Conservation (phyloP, 306 rosid genomes). For the Lathyrus aphaca region DNA sequence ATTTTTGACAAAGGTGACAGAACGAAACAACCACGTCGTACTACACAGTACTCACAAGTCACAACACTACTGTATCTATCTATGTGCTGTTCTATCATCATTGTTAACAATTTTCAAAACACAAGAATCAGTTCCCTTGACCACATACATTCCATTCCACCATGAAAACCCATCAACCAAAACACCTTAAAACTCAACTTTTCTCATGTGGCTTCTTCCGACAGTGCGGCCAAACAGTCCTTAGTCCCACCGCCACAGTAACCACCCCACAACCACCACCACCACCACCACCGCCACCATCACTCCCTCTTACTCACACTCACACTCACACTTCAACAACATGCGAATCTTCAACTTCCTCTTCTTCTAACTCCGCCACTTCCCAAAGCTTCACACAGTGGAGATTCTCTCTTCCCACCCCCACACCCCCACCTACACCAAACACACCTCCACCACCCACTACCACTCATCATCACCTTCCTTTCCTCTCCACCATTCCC, state of each 20-base stretch:
- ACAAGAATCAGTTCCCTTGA: neutral
- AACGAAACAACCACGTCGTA: slow-evolving; percentile 30
- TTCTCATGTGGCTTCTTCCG: slow-evolving; percentile 93
- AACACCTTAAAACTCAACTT: slow-evolving; percentile 79
- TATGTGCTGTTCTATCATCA: neutral
- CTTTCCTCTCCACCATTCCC: slow-evolving; percentile 23
- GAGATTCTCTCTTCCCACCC: slow-evolving; percentile 70
- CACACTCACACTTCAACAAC: slow-evolving; percentile 39
- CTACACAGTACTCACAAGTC: slow-evolving; percentile 5
- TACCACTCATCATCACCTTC: slow-evolving; percentile 5
- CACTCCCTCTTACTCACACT: slow-evolving; percentile 42
- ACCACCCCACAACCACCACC: slow-evolving; percentile 25
- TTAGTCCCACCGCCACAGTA: slow-evolving; percentile 71
- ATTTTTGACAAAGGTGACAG: slow-evolving; percentile 42
- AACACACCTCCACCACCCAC: slow-evolving; percentile 22
- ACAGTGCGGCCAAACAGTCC: slow-evolving; percentile 82
- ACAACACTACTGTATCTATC: neutral
- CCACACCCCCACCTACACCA: slow-evolving; percentile 36
- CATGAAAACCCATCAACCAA: slow-evolving; percentile 82
- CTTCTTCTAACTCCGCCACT: slow-evolving; percentile 64
- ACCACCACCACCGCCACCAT: slow-evolving; percentile 31
- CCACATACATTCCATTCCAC: neutral
- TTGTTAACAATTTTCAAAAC: neutral
- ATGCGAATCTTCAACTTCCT: slow-evolving; percentile 68
- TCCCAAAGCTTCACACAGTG: slow-evolving; percentile 98